A percentile compares a stretch with the other conserved stretches of the same genome.
Evolutionary conservation across 202 grass and related monocot genomes (phyloP).

Genomic region (Eragrostis tef): DNA sequence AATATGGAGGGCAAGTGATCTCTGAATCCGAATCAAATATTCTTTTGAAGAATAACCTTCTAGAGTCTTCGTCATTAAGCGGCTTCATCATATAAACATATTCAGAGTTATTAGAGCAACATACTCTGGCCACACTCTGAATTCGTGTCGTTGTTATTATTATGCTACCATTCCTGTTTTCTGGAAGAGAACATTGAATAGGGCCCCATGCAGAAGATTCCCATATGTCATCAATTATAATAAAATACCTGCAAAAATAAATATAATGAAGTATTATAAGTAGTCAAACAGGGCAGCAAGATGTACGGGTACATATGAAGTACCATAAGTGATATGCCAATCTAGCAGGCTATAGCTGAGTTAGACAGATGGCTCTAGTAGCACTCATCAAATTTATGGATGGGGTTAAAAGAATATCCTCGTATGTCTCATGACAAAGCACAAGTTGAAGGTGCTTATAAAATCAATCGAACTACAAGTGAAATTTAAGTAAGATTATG

Average conservation of each 20-base stretch:
- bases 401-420: too few species aligned
- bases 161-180: slow-evolving; percentile 10
- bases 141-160: slow-evolving; percentile 30
- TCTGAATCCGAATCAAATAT: neutral
- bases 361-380: too few species aligned
- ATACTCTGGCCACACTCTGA: neutral
- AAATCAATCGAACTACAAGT: too few species aligned
- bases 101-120: neutral
- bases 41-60: slow-evolving; percentile 6
- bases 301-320: too few species aligned
- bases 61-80: neutral
- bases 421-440: too few species aligned
- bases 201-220: neutral
- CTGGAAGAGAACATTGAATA: neutral
- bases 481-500: too few species aligned
- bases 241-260: slow-evolving; percentile 28
- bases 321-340: too few species aligned
- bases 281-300: too few species aligned
- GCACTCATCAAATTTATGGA: too few species aligned
- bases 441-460: too few species aligned
- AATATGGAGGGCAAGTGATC: neutral
- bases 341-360: too few species aligned
- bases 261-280: too few species aligned
- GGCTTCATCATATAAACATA: slow-evolving; percentile 25
- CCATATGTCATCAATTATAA: slow-evolving; percentile 40